phyloP scores from a whole-genome alignment of 768 basidiomycete genomes.

The Fomitopsis pulvina region DNA sequence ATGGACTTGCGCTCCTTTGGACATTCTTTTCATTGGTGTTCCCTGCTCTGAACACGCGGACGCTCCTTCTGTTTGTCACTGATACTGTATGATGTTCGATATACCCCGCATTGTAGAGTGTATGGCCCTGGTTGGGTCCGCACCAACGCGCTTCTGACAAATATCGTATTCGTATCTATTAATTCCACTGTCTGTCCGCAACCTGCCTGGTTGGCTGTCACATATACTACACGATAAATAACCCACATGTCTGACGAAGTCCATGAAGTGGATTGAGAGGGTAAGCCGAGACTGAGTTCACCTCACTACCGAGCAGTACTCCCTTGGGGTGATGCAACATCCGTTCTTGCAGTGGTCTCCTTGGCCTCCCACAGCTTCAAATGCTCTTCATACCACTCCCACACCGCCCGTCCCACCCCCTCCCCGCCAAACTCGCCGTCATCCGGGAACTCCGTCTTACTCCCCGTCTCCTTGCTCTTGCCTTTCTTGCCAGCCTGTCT shows the following conservation, averaged over 20 bases:
- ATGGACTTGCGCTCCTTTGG: not conserved
- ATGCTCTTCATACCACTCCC: constrained; percentile 69
- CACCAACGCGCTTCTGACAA: not conserved
- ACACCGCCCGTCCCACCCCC: constrained; percentile 56
- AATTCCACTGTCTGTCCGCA: not conserved
- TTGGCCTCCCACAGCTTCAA: constrained; percentile 58
- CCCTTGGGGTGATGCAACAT: too few species aligned
- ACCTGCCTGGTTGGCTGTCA: not conserved
- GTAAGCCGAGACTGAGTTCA: too few species aligned
- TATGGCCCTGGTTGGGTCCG: not conserved
- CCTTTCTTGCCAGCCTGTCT: constrained; percentile 13
- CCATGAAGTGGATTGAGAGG: too few species aligned
- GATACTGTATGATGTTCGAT: not conserved
- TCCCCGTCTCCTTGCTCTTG: constrained; percentile 18
- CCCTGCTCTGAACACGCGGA: not conserved
- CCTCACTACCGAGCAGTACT: too few species aligned
- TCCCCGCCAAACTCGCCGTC: constrained; percentile 73
- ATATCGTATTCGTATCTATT: not conserved
- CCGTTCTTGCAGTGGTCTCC: too few species aligned
- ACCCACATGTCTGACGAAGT: too few species aligned
- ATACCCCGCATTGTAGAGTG: not conserved
- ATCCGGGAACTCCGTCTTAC: constrained; percentile 33
- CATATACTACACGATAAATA: not conserved
- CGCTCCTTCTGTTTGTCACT: not conserved
- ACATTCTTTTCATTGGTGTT: not conserved